Conservation (phyloP, 371 early-diverging fungal genomes). For the Saksenaea vasiformis region DNA sequence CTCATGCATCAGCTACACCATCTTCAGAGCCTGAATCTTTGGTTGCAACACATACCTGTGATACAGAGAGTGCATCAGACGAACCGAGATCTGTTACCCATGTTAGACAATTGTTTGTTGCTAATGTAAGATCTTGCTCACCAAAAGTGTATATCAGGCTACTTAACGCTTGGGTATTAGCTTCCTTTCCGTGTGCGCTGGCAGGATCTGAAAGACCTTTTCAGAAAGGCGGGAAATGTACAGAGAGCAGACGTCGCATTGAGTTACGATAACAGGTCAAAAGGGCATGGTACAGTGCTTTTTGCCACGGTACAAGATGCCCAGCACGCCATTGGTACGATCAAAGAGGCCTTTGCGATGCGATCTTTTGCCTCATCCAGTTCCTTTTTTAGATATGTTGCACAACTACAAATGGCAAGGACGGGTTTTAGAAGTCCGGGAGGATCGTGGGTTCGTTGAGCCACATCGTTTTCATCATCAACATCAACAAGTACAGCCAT, state of each 20-base stretch:
- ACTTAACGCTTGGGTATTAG: slow-evolving; percentile 29
- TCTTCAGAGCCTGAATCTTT: slow-evolving; percentile 1
- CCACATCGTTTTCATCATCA: slow-evolving; percentile 1
- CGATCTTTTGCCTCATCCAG: slow-evolving; percentile 1
- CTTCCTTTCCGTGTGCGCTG: slow-evolving; percentile 76
- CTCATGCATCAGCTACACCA: slow-evolving; percentile 2
- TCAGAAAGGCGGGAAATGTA: slow-evolving; percentile 75
- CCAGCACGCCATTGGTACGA: slow-evolving; percentile 66
- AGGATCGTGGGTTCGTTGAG: slow-evolving; percentile 56
- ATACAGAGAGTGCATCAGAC: background rate
- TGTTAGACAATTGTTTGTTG: slow-evolving; percentile 28
- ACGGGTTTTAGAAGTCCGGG: slow-evolving; percentile 71
- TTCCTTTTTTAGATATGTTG: slow-evolving; percentile 51
- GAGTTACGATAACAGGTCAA: slow-evolving; percentile 66
- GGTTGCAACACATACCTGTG: background rate
- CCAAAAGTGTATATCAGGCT: background rate
- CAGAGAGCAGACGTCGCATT: slow-evolving; percentile 73
- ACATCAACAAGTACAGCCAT: background rate
- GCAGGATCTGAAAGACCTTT: slow-evolving; percentile 86
- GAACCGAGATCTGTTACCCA: slow-evolving; percentile 15
- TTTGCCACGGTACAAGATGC: slow-evolving; percentile 73
- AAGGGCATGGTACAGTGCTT: slow-evolving; percentile 76
- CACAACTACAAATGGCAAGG: slow-evolving; percentile 74
- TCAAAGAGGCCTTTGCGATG: background rate
- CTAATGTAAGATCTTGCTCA: slow-evolving; percentile 16